Base-by-base conservation (phyloP, 768 basidiomycete genomes). In the Tephrocybe sp. region DNA sequence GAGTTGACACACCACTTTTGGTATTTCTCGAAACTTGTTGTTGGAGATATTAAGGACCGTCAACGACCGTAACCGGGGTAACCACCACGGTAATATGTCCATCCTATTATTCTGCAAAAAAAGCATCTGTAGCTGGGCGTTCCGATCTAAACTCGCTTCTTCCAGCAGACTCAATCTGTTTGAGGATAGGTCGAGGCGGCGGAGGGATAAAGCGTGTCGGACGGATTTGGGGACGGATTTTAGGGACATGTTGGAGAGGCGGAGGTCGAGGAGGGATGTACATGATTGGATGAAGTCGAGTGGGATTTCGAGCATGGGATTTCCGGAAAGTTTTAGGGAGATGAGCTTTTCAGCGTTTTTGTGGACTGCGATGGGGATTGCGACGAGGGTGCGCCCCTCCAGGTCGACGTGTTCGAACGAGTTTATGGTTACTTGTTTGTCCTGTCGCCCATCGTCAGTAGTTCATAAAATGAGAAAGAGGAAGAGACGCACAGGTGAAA, bases 261-360 rank as follows among this genome's bases (percentile, higher is more conserved):
- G 82, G 36, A 99, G 80, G 58, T 97, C 94, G 47, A 86, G 83
- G 10, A 99, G 78, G 4, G 74, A 79, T 1, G 79, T 80, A 62
- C 92, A 94, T 2, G 86, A 81, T 66, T 95, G 90, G 49, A 97
- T 86, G 63, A 99, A 99, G 67, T 98, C 95, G 45, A 91, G 83
- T 0, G 94, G 95, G 31, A 98, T 86, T 65, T 97, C 94, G 45
- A 94, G 79, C 81, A 94, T 91, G 3, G 94, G 93, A 64, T 98
- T 99, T 42, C 89, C 83, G 3, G 92, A 94, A 12, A 98, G 78
- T 52, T 88, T 89, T 49, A 97, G 85, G 34, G 77, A 83, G 50
- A 89, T 73, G 59, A 99, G 93, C 19, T 80, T 79, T 55, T 88
- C 83, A 1, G 94, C 92, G 53, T 91, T 82, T 45, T 80, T 77